Base-by-base conservation (phyloP, 2,329 filamentous ascomycete species). In the Cytospora paraplurivora region DNA sequence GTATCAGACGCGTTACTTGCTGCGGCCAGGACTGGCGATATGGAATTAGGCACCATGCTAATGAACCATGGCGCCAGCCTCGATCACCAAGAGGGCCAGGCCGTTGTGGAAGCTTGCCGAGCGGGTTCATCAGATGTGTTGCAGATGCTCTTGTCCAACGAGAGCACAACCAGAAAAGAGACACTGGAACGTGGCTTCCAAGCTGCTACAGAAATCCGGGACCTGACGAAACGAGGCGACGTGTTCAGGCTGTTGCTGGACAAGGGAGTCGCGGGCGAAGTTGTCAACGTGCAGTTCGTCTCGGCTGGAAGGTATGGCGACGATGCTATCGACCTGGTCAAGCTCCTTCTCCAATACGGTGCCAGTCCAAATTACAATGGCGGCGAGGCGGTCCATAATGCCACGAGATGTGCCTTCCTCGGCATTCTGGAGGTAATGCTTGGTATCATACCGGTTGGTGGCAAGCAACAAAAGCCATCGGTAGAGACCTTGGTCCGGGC, bases 381-480 rank as follows among this genome's bases (percentile, higher is more conserved):
- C 11, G 84, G 84, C 1, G 82, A 86, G 59, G 80, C 82, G 5
- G 77, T 87, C 4, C 81, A 84, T 67, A 80, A 82, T 12, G 82
- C 84, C 1, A 80, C 82, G 1, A 76, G 80, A 41, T 82, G 80
- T 64, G 82, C 81, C 0, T 82, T 80, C 63, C 72, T 84, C 47
- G 76, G 74, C 0, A 84, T 76, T 35, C 72, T 87, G 10, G 78
- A 82, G 69, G 70, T 85, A 59, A 76, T 87, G 56, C 72, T 87
- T 7, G 82, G 82, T 0, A 70, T 85, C 15, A 75, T 74, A 63
- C 75, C 76, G 12, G 71, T 77, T 15, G 75, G 74, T 1, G 75
- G 75, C 1, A 75, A 72, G 11, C 71, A 84, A 74, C 81, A 77
- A 68, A 79, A 74, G 64, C 80, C 81, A 0, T 81, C 79, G 0